phyloP scores from a whole-genome alignment of 164 flowering plant genomes.

The Houttuynia cordata region DNA sequence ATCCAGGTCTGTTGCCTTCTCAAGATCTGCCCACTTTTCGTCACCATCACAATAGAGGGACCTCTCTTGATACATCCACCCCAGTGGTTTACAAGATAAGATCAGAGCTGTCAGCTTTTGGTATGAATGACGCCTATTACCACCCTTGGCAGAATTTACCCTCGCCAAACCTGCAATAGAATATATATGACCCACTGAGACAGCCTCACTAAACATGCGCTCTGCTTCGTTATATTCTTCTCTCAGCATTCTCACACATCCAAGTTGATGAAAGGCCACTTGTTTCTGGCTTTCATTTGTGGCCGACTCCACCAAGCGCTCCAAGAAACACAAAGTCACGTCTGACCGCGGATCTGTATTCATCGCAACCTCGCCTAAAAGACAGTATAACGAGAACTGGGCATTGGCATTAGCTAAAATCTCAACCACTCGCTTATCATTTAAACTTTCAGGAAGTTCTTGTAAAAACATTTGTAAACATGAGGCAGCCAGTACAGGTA shows the following conservation, averaged over 20 bases:
- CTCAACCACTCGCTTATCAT: constrained; percentile 51
- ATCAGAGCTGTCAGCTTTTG: constrained; percentile 68
- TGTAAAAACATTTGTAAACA: constrained; percentile 77
- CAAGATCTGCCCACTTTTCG: constrained; percentile 62
- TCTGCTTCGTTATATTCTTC: constrained; percentile 83
- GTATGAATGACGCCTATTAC: constrained; percentile 39
- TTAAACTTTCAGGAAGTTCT: constrained; percentile 73
- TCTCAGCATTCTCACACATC: constrained; percentile 67
- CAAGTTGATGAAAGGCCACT: constrained; percentile 75
- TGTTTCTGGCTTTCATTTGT: constrained; percentile 47
- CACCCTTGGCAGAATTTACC: constrained; percentile 47
- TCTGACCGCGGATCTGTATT: constrained; percentile 56
- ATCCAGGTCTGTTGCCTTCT: constrained; percentile 78
- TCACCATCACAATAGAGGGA: constrained; percentile 74
- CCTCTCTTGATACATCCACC: constrained; percentile 98
- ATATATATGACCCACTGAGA: constrained; percentile 70
- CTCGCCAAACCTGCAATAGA: constrained; percentile 79
- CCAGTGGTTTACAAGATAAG: constrained; percentile 52
- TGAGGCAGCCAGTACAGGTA: constrained; percentile 75
- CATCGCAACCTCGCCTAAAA: constrained; percentile 75
- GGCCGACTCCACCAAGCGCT: constrained; percentile 54
- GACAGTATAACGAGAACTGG: constrained; percentile 73
- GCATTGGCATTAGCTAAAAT: constrained; percentile 42
- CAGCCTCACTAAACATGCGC: constrained; percentile 54
- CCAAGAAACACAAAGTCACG: constrained; percentile 44